Conservation (phyloP, 495 filamentous ascomycete species). For the Penicillium goetzii region DNA sequence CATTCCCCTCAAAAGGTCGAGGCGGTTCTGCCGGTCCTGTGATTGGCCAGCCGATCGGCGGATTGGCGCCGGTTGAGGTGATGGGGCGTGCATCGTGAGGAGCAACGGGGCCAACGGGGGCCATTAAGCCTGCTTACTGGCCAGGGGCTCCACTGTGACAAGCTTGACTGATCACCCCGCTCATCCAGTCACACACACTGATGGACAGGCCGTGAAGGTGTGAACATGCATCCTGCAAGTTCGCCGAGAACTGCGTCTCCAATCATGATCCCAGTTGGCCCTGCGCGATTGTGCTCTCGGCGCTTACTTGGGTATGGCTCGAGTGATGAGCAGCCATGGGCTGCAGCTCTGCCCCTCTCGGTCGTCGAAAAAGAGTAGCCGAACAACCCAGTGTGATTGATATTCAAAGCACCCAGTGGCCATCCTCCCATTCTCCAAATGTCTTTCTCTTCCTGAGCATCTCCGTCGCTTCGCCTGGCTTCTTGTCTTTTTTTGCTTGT, state of each 20-base stretch:
- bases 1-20: neutral
- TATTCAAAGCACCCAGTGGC: slow-evolving; percentile 39
- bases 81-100: slow-evolving; percentile 40
- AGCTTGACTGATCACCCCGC: slow-evolving; percentile 37
- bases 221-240: slow-evolving; percentile 27
- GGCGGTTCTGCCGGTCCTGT: slow-evolving; percentile 39
- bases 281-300: slow-evolving; percentile 31
- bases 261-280: slow-evolving; percentile 34
- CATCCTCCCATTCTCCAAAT: slow-evolving; percentile 19
- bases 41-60: slow-evolving; percentile 44
- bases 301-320: slow-evolving; percentile 37
- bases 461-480: slow-evolving; percentile 20
- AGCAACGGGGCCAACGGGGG: slow-evolving; percentile 14
- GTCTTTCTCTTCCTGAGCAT: slow-evolving; percentile 24
- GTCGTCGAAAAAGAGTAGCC: slow-evolving; percentile 8
- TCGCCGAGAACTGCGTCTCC: slow-evolving; percentile 20
- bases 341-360: slow-evolving; percentile 29
- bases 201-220: slow-evolving; percentile 19
- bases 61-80: slow-evolving; percentile 45
- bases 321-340: slow-evolving; percentile 30
- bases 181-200: slow-evolving; percentile 33
- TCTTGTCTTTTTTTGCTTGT: slow-evolving; percentile 17
- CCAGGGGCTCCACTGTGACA: slow-evolving; percentile 42
- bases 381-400: slow-evolving; percentile 34
- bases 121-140: slow-evolving; percentile 24